phyloP scores from a whole-genome alignment of 2,329 filamentous ascomycete species.

The Xenosphaeropsis pyriputrescens region DNA sequence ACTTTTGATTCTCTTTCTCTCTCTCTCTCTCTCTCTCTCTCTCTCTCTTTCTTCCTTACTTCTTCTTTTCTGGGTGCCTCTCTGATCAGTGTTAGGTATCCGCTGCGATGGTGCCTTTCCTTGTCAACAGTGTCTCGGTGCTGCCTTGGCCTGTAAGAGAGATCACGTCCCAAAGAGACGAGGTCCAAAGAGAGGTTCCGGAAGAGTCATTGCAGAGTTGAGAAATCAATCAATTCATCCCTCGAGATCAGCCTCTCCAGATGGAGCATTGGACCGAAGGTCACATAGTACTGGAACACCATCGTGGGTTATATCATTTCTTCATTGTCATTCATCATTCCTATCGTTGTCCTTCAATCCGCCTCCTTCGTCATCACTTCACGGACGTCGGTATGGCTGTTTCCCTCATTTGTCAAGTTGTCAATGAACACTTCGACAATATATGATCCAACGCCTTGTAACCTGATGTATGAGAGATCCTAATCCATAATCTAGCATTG shows the following conservation, averaged over 20 bases:
- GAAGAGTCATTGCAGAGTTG: slow-evolving; percentile 47
- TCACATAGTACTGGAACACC: slow-evolving; percentile 6
- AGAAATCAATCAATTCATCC: slow-evolving; percentile 23
- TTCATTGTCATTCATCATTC: slow-evolving; percentile 10
- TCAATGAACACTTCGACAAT: too few relatives aligned
- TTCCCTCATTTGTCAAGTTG: too few relatives aligned
- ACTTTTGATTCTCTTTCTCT: too few relatives aligned
- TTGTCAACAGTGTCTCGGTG: slow-evolving; percentile 45
- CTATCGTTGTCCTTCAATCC: too few relatives aligned
- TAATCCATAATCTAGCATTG: slow-evolving; percentile 6
- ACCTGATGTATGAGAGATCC: too few relatives aligned
- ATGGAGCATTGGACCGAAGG: too few relatives aligned
- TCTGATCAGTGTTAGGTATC: slow-evolving; percentile 17
- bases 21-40: too few relatives aligned
- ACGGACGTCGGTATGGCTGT: too few relatives aligned
- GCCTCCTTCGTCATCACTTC: too few relatives aligned
- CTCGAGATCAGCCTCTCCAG: too few relatives aligned
- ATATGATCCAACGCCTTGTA: too few relatives aligned
- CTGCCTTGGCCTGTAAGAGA: slow-evolving; percentile 45
- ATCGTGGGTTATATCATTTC: slow-evolving; percentile 1
- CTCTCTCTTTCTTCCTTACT: too few relatives aligned
- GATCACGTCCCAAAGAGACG: slow-evolving; percentile 51
- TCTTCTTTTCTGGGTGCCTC: neutral
- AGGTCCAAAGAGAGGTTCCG: slow-evolving; percentile 45
- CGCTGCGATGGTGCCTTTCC: slow-evolving; percentile 30